Percentiles rank a stretch among this genome's conserved stretches.
Conservation (phyloP, 331 rosid genomes). For the Acacia pycnantha region DNA sequence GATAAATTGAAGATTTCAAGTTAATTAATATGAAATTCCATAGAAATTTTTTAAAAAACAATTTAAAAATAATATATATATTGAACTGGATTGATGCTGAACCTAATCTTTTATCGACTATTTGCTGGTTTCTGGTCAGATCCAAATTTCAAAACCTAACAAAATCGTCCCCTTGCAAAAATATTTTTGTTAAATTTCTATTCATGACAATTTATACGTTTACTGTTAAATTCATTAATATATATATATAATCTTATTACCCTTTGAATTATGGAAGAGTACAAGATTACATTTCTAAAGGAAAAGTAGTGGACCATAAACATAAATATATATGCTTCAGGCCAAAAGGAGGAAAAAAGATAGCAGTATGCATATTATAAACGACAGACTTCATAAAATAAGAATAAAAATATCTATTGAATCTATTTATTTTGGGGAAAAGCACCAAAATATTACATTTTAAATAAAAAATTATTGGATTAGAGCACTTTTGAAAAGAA, state of each 20-base stretch:
- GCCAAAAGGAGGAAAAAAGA: not conserved
- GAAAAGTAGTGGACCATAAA: not conserved
- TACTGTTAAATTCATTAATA: not conserved
- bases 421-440: not conserved
- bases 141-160: not conserved
- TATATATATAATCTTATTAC: not conserved
- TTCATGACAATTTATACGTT: not conserved
- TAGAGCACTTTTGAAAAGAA: too few species aligned
- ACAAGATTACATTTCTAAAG: not conserved
- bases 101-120: too few species aligned
- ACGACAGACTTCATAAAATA: not conserved
- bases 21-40: too few species aligned
- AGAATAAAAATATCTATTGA: not conserved
- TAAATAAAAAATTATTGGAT: too few species aligned
- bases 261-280: not conserved
- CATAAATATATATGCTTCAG: not conserved
- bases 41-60: too few species aligned
- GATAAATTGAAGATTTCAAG: too few species aligned
- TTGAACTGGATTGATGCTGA: too few species aligned
- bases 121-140: too few species aligned
- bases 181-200: not conserved
- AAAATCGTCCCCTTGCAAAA: too few species aligned
- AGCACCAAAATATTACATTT: too few species aligned
- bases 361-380: not conserved
- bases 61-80: too few species aligned